phyloP scores from a whole-genome alignment of 768 basidiomycete genomes.

The Amanita fuliginea region DNA sequence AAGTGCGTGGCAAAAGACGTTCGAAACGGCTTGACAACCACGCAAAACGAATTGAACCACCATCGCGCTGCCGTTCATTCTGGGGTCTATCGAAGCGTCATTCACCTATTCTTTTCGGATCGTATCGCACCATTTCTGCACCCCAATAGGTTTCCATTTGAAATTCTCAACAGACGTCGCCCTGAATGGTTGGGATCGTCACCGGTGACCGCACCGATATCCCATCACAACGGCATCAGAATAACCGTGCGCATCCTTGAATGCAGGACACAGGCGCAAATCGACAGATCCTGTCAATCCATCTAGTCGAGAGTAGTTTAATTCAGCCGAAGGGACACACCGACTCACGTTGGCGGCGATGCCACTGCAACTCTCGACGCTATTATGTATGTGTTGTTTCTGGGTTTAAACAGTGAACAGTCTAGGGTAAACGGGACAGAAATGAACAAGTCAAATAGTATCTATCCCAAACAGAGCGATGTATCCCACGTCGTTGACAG shows the following conservation, averaged over 20 bases:
- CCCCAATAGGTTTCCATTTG: neutral
- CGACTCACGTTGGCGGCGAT: neutral
- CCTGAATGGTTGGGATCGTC: constrained; percentile 1
- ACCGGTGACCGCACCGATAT: neutral
- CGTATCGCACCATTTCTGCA: too few relatives aligned
- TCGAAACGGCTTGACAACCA: neutral
- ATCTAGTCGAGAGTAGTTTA: constrained; percentile 1
- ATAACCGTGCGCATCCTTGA: constrained; percentile 1
- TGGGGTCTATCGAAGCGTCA: neutral
- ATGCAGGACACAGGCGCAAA: neutral
- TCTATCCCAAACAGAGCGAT: neutral
- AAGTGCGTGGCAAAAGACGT: neutral
- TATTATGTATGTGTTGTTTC: too few relatives aligned
- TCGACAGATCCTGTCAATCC: constrained; percentile 5
- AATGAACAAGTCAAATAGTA: neutral
- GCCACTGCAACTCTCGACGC: too few relatives aligned
- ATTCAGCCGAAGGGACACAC: constrained; percentile 1
- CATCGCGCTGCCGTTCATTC: neutral
- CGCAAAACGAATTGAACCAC: too few relatives aligned
- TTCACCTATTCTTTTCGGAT: too few relatives aligned
- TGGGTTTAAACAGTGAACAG: neutral
- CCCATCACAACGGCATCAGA: constrained; percentile 1
- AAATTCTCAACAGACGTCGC: neutral
- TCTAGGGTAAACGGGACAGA: neutral
- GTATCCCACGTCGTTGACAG: neutral